Evolutionary conservation across 345 rosid species (phyloP), one percentile per base, ranked within the genome.

Genomic region (Rhodamnia rubescens): DNA sequence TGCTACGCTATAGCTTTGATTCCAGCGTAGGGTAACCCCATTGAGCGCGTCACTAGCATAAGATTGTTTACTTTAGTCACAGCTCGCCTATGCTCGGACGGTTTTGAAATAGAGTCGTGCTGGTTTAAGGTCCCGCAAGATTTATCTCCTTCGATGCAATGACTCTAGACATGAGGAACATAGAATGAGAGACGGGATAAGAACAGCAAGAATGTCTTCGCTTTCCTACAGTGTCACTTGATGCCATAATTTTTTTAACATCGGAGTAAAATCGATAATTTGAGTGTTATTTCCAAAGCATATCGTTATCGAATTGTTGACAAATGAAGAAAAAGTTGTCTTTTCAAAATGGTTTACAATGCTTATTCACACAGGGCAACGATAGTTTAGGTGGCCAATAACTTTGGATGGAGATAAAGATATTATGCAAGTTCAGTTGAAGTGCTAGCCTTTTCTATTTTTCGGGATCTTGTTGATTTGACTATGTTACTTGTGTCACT

Each of bases 361-460:
- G 29, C 7, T 57, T 11, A 27, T 57, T 57, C 7, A 57, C 61
- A 0, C 6, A 3, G 3, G 27, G 24, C 64, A 57, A 57, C 7
- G 6, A 57, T 11, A 5, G 29, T 26, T 57, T 57, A 26, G 7
- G 11, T 57, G 29, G 15, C 29, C 11, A 50, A 2, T 50, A 7
- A 50, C 51, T 11, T 7, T 11, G 10, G 51, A 50, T 50, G 51
- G n/a, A 50, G 51, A 50, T 92, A 93, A 94, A 89, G 99, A 98
- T 51, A 95, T 94, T 85, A 96, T 95, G 56, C 98, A 97, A 96
- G 96, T 94, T 26, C n/a, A 57, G 29, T 57, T 15, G 5, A 57
- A 57, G 64, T 57, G 32, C 29, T 0, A 26, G 29, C 64, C n/a
- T 26, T 15, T 57, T 26, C 4, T 26, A n/a, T n/a, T n/a, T n/a